Base-by-base conservation (phyloP, 2,329 filamentous ascomycete genomes). In the Setomelanomma holmii region DNA sequence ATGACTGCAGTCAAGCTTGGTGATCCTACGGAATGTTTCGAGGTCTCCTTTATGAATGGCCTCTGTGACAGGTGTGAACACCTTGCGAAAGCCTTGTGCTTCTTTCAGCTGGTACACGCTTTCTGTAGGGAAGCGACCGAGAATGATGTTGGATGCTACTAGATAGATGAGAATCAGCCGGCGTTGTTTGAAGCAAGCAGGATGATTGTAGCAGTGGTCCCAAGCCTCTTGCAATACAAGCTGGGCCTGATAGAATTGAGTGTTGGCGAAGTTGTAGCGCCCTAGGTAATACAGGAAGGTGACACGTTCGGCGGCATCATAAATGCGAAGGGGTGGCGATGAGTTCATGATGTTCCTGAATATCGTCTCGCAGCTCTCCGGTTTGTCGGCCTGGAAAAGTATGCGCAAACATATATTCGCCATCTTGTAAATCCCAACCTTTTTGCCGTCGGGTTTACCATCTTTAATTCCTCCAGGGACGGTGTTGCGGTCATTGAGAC, bases 241-340 rank as follows among this genome's bases (percentile, higher is more conserved):
- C 45, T 88, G 85, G 0, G 93, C 91, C 21, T 89, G 87, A 56
- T 85, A 86, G 74, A 91, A 96, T 69, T 96, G 88, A 61, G 87
- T 89, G 72, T 91, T 93, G 58, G 90, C 86, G 72, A 96, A 91
- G 68, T 93, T 86, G 76, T 93, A 97, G 52, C 92, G 88, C 16
- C 93, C 93, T 5, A 98, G 87, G 71, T 96, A 96, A 78, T 96
- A 97, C 12, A 98, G 86, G 65, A 93, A 98, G 3, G 92, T 96
- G 44, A 96, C 91, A 42, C 92, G 86, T 71, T 98, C 90, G 5
- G 89, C 84, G 19, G 90, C 91, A 2, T 93, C 91, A 68, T 96
- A 98, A 45, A 90, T 84, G 1, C 84, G 82, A 11, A 98, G 78
- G 0, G 91, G 90, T 1, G 92, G 92, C 0, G 90, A 93, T 60